phyloP scores from a whole-genome alignment of 345 rosid species.

The Pseudoturritis turrita region DNA sequence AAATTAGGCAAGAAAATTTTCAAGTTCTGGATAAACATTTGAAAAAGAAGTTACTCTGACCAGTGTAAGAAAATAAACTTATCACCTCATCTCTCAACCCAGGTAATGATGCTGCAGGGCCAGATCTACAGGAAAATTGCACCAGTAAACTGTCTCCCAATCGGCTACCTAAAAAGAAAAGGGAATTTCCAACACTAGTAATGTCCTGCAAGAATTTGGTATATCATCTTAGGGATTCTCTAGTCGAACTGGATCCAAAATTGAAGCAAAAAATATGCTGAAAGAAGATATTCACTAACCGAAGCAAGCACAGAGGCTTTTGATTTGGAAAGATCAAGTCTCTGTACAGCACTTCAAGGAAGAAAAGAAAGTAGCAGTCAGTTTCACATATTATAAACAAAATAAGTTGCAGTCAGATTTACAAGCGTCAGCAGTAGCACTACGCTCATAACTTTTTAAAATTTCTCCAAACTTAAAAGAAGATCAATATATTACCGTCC shows the following conservation, averaged over 20 bases:
- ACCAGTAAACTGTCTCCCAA: conserved; percentile 97
- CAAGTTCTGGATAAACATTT: neutral
- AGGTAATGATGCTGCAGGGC: conserved; percentile 52
- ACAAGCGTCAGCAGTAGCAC: conserved; percentile 9
- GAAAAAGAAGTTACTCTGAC: neutral
- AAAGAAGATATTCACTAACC: conserved; percentile 51
- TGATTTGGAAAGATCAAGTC: conserved; percentile 93
- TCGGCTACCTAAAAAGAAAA: conserved; percentile 90
- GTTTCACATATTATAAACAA: conserved; percentile 10
- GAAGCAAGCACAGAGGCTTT: conserved; percentile 97
- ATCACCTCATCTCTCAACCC: conserved; percentile 87
- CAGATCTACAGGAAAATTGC: conserved; percentile 68
- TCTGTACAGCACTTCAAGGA: conserved; percentile 81
- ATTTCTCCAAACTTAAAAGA: neutral
- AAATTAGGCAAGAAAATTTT: neutral
- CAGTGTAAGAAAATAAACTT: conserved; percentile 17
- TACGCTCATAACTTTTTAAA: neutral
- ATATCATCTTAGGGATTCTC: conserved; percentile 14
- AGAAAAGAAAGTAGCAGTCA: conserved; percentile 31
- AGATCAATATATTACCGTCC: conserved; percentile 60
- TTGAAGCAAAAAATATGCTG: conserved; percentile 3
- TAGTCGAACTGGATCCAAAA: neutral
- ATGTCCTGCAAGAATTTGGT: conserved; percentile 57
- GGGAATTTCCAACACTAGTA: conserved; percentile 69
- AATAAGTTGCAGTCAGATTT: conserved; percentile 2